Percentiles rank a stretch among this genome's conserved stretches.
Conservation (phyloP, 2,329 filamentous ascomycete genomes). For the Diaporthe ampelina region DNA sequence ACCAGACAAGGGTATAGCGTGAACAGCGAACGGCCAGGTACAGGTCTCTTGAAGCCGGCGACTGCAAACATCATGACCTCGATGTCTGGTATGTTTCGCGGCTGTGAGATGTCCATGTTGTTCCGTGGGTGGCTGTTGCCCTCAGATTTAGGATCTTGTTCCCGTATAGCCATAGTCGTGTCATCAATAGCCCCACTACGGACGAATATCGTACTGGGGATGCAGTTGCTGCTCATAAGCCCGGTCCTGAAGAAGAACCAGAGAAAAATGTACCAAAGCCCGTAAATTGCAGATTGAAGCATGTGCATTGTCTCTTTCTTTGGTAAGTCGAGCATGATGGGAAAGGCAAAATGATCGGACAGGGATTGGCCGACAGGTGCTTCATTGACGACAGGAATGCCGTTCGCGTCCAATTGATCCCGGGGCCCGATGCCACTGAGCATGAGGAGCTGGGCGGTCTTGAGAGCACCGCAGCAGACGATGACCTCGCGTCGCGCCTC, state of each 20-base stretch:
- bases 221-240: conserved; percentile 21
- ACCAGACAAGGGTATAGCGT: not conserved
- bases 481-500: conserved; percentile 50
- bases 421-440: conserved; percentile 51
- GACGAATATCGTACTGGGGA: conserved; percentile 42
- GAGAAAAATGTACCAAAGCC: conserved; percentile 49
- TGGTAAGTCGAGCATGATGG: conserved; percentile 32
- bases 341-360: conserved; percentile 46
- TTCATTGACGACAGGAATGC: conserved; percentile 40
- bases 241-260: conserved; percentile 49
- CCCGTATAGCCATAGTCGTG: conserved; percentile 45
- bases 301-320: conserved; percentile 25
- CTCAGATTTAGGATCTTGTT: not conserved
- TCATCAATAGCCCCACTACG: conserved; percentile 48
- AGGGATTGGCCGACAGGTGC: conserved; percentile 48
- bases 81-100: not conserved
- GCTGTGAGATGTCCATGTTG: no score
- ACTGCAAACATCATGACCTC: conserved; percentile 42
- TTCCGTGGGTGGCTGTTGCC: no score
- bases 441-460: conserved; percentile 51
- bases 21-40: not conserved
- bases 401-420: no score
- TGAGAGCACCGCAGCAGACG: conserved; percentile 48
- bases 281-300: conserved; percentile 9
- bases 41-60: conserved; percentile 46